Conservation (phyloP, 2,329 filamentous ascomycete species). For the Colletotrichum australisinense region DNA sequence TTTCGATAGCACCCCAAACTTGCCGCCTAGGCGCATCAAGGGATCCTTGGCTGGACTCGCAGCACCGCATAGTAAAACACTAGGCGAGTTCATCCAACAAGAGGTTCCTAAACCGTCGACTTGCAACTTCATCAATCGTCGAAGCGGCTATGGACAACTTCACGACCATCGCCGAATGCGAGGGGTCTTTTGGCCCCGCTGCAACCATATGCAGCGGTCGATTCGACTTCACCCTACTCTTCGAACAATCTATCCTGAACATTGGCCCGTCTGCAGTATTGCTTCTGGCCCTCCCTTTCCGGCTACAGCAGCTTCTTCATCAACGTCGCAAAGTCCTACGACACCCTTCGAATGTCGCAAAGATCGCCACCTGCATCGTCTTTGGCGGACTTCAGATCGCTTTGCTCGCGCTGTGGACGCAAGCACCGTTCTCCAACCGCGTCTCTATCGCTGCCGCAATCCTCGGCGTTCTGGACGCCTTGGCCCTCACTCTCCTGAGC, state of each 20-base stretch:
- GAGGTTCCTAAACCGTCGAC: not conserved
- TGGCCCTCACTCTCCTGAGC: constrained; percentile 42
- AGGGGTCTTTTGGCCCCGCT: constrained; percentile 40
- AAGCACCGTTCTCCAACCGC: constrained; percentile 39
- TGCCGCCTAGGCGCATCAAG: not conserved
- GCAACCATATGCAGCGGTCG: constrained; percentile 47
- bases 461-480: constrained; percentile 42
- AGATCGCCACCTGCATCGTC: constrained; percentile 10
- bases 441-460: constrained; percentile 44
- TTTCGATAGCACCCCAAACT: not conserved
- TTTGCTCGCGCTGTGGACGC: constrained; percentile 41
- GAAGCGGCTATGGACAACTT: constrained; percentile 14
- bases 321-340: constrained; percentile 41
- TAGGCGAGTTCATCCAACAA: not conserved
- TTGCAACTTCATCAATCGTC: not conserved
- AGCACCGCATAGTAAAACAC: not conserved
- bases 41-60: not conserved
- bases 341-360: constrained; percentile 37
- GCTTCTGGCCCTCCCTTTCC: constrained; percentile 45
- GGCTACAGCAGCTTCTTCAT: constrained; percentile 42
- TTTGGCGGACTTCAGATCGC: constrained; percentile 39
- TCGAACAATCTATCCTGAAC: constrained; percentile 52
- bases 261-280: constrained; percentile 45
- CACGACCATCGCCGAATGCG: constrained; percentile 20
- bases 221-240: constrained; percentile 63